Evolutionary conservation across 1,284 basidiomycete genomes (phyloP).

Genomic region (Irpex rosettiformis): DNA sequence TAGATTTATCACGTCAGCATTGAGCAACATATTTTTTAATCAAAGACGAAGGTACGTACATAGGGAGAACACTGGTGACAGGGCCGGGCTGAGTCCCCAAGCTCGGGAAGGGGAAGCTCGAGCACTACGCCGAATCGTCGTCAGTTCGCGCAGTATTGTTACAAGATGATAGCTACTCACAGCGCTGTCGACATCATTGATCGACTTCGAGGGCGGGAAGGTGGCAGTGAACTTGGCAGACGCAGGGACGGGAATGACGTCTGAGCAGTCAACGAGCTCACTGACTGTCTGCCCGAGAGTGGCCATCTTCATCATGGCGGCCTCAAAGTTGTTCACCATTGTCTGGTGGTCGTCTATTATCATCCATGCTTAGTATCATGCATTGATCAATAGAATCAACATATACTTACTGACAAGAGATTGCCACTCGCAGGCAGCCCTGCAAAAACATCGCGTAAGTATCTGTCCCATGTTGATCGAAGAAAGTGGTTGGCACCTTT

Average conservation of each 20-base stretch:
- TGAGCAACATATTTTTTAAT: neutral
- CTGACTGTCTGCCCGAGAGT: conserved; percentile 27
- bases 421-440: conserved; percentile 14
- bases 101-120: conserved; percentile 7
- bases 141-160: neutral
- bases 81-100: conserved; percentile 7
- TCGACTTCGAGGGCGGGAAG: conserved; percentile 33
- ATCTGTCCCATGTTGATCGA: neutral
- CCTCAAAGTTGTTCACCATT: conserved; percentile 22
- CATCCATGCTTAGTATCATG: neutral
- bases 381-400: neutral
- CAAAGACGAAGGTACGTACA: conserved; percentile 2
- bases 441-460: neutral
- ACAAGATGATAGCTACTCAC: conserved; percentile 11
- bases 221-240: conserved; percentile 16
- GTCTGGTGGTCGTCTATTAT: conserved; percentile 1
- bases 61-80: conserved; percentile 1
- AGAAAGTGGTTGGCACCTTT: neutral
- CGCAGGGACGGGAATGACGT: conserved; percentile 14
- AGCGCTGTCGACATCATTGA: conserved; percentile 33
- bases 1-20: neutral
- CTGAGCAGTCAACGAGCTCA: conserved; percentile 25
- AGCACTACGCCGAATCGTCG: conserved; percentile 3
- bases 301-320: conserved; percentile 30
- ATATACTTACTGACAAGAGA: conserved; percentile 10